phyloP scores from a whole-genome alignment of 441 rosid species.

The Arabidopsis lyrata region DNA sequence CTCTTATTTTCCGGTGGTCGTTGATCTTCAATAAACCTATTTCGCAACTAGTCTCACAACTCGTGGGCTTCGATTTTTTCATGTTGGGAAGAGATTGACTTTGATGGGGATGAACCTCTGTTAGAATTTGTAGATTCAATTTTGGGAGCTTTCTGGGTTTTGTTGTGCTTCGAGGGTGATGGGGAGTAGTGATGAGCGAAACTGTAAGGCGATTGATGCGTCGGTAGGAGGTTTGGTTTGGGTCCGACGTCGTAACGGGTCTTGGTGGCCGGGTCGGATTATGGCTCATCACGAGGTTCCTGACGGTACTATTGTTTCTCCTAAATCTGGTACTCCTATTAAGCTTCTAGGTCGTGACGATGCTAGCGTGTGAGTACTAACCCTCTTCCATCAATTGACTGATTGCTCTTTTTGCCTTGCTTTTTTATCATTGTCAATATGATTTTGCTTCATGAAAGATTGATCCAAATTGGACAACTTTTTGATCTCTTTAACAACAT shows the following conservation, averaged over 20 bases:
- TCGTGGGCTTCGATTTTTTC: conserved; percentile 43
- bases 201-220: conserved; percentile 71
- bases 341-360: conserved; percentile 97
- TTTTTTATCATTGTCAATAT: too few relatives aligned
- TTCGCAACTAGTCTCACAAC: conserved; percentile 14
- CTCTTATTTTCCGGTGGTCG: conserved; percentile 13
- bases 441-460: conserved; percentile 13
- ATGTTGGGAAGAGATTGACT: conserved; percentile 44
- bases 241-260: conserved; percentile 97
- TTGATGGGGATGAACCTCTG: neutral
- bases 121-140: conserved; percentile 40
- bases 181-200: conserved; percentile 81
- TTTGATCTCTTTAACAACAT: neutral
- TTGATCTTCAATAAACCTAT: neutral
- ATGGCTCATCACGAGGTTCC: conserved; percentile 87
- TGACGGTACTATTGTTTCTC: conserved; percentile 75
- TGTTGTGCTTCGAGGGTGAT: conserved; percentile 52
- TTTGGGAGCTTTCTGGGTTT: conserved; percentile 28
- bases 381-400: neutral
- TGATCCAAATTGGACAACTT: neutral
- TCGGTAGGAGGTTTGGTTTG: conserved; percentile 94
- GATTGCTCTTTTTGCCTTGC: conserved; percentile 33
- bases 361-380: conserved; percentile 85
- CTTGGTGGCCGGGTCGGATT: conserved; percentile 99
- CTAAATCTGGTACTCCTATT: conserved; percentile 96